Conservation (phyloP, 2,329 filamentous ascomycete species). For the Fusarium siculi region DNA sequence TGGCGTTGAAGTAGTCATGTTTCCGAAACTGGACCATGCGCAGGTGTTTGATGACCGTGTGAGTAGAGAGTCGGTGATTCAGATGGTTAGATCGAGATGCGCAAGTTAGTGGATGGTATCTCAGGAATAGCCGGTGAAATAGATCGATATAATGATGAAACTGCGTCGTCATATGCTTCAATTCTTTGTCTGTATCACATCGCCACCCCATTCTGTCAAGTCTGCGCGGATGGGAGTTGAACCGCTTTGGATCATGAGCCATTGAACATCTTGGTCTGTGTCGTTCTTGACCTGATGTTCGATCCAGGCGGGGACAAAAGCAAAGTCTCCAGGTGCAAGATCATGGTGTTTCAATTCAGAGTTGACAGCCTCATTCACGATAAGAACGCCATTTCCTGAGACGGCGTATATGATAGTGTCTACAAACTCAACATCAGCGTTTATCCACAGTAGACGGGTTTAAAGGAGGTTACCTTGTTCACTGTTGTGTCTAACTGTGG, state of each 20-base stretch:
- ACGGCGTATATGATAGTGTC: slow-evolving; percentile 76
- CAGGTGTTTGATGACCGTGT: slow-evolving; percentile 64
- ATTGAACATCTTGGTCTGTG: slow-evolving; percentile 68
- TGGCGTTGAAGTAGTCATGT: slow-evolving; percentile 68
- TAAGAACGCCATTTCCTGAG: slow-evolving; percentile 68
- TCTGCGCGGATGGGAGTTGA: slow-evolving; percentile 70
- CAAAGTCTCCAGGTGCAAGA: slow-evolving; percentile 73
- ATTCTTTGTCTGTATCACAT: slow-evolving; percentile 47
- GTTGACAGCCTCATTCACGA: slow-evolving; percentile 66
- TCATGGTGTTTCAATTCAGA: slow-evolving; percentile 63
- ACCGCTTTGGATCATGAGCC: slow-evolving; percentile 73
- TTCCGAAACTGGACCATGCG: slow-evolving; percentile 70
- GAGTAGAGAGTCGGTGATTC: slow-evolving; percentile 45
- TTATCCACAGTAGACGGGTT: background rate
- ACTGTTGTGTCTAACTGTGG: slow-evolving; percentile 75
- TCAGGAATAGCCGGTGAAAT: background rate
- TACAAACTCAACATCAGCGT: slow-evolving; percentile 43
- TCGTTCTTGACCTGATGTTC: slow-evolving; percentile 79
- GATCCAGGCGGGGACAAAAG: slow-evolving; percentile 74
- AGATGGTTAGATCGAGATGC: slow-evolving; percentile 45
- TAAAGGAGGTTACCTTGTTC: slow-evolving; percentile 64
- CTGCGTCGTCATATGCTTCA: slow-evolving; percentile 4
- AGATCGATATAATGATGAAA: background rate
- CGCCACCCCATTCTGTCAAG: slow-evolving; percentile 70
- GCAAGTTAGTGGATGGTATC: slow-evolving; percentile 18